Base-by-base conservation (phyloP, 352 stramenopile genomes). In the Globisporangium rhizosaccharum region DNA sequence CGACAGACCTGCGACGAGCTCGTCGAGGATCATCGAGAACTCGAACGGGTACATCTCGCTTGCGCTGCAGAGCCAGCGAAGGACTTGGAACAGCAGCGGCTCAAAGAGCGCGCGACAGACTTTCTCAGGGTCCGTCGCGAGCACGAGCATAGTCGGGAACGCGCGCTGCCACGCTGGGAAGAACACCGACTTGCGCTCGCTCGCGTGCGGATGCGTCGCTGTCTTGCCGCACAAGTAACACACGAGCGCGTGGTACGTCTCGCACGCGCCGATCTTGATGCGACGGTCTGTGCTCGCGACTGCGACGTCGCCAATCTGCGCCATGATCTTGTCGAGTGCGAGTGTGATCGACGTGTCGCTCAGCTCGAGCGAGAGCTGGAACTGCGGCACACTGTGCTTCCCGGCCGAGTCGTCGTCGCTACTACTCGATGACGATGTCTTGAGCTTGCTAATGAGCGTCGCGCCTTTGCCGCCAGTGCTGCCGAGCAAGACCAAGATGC, bases 201-300 rank as follows among this genome's bases (percentile, higher is more conserved):
- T 73, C 44, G 68, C 59, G 59, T 89, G 76, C 2, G 82, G 80
- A 59, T 86, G 67, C 11, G 77, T 91, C 10, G 70, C 73, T 39
- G 82, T 94, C 50, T 81, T 82, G 8, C 82, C 85, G 49, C 80
- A 90, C 5, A 94, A 57, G 56, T 83, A 90, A 30, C 76, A 80
- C 12, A 87, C 51, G 33, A 94, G 57, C 5, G 79, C 80, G 54
- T 94, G 85, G 51, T 85, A 91, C 17, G 72, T 65, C 70, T 94
- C 85, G 53, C 74, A 75, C 28, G 79, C 76, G 49, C 65, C 75
- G 25, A 73, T 61, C 67, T 92, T 94, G 42, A 90, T 58, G 33
- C 68, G 57, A 20, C 85, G 70, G 37, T 90, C 71, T 2, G 81
- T 87, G 39, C 73, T 84, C 1, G 73, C 26, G 47, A 65, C 56